phyloP scores from a whole-genome alignment of 2,329 filamentous ascomycete species.

The Hypoxylon sp. region DNA sequence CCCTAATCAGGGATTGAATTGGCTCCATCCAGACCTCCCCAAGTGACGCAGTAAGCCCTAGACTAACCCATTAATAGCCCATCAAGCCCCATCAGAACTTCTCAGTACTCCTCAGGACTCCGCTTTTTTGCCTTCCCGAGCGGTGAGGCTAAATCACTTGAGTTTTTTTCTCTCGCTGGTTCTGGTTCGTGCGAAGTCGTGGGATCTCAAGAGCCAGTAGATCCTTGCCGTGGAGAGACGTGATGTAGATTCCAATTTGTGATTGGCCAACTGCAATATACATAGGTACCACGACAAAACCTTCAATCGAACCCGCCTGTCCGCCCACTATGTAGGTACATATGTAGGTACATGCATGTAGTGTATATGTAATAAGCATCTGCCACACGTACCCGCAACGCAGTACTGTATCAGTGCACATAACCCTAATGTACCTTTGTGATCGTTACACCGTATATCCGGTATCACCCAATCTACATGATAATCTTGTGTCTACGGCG shows the following conservation, averaged over 20 bases:
- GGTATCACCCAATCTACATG: too few species aligned
- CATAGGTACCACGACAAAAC: conserved; percentile 20
- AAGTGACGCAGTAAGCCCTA: conserved; percentile 31
- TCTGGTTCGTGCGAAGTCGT: conserved; percentile 25
- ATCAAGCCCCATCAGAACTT: too few species aligned
- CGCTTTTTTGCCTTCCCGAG: conserved; percentile 36
- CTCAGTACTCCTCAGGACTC: conserved; percentile 6
- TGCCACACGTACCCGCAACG: too few species aligned
- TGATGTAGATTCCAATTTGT: conserved; percentile 32
- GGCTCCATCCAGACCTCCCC: conserved; percentile 11
- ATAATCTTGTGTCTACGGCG: neutral
- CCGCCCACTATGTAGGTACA: neutral
- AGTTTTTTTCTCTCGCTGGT: conserved; percentile 26
- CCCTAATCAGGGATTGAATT: conserved; percentile 12
- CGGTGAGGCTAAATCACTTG: conserved; percentile 36
- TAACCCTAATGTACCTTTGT: too few species aligned
- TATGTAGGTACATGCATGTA: too few species aligned
- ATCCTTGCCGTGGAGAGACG: conserved; percentile 39
- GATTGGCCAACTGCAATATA: conserved; percentile 26
- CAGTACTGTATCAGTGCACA: too few species aligned
- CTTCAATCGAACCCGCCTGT: conserved; percentile 13
- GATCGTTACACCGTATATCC: too few species aligned
- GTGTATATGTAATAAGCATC: too few species aligned
- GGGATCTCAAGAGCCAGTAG: conserved; percentile 39
- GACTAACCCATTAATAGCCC: neutral